phyloP scores from a whole-genome alignment of 495 filamentous ascomycete species.

The Jackrogersella multiformis region DNA sequence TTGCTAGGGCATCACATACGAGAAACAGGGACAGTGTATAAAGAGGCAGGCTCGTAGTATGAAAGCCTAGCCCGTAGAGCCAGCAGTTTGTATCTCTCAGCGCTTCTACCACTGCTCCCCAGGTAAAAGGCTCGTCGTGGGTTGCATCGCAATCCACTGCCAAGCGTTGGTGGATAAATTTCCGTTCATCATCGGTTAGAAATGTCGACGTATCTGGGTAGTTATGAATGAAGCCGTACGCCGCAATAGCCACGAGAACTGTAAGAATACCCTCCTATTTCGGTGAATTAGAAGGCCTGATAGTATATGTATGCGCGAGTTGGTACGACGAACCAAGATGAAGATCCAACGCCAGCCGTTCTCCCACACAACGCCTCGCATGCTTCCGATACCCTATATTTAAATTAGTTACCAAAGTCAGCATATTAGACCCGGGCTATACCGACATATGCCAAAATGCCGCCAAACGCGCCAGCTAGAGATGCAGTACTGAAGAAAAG shows the following conservation, averaged over 20 bases:
- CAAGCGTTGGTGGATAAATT: slow-evolving; percentile 67
- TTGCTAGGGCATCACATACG: slow-evolving; percentile 49
- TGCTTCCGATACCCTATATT: slow-evolving; percentile 61
- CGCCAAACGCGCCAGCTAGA: slow-evolving; percentile 82
- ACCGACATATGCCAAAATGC: slow-evolving; percentile 71
- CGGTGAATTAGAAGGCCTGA: slow-evolving; percentile 20
- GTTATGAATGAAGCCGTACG: slow-evolving; percentile 78
- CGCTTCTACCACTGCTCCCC: slow-evolving; percentile 70
- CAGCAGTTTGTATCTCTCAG: slow-evolving; percentile 76
- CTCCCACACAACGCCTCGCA: slow-evolving; percentile 70
- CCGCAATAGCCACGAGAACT: slow-evolving; percentile 64
- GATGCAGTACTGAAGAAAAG: slow-evolving; percentile 80
- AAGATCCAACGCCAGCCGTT: slow-evolving; percentile 88
- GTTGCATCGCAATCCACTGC: slow-evolving; percentile 68
- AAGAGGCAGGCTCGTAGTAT: slow-evolving; percentile 77
- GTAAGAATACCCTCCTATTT: slow-evolving; percentile 74
- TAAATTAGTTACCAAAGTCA: slow-evolving; percentile 36
- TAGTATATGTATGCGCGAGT: not conserved
- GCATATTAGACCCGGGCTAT: not conserved
- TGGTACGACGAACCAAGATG: slow-evolving; percentile 65
- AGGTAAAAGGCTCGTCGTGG: slow-evolving; percentile 71
- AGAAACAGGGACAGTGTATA: slow-evolving; percentile 84
- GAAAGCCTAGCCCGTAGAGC: slow-evolving; percentile 77
- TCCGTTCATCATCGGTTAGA: slow-evolving; percentile 69
- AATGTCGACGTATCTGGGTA: slow-evolving; percentile 76